Conservation (phyloP, 441 rosid species). For the Populus hybrid region DNA sequence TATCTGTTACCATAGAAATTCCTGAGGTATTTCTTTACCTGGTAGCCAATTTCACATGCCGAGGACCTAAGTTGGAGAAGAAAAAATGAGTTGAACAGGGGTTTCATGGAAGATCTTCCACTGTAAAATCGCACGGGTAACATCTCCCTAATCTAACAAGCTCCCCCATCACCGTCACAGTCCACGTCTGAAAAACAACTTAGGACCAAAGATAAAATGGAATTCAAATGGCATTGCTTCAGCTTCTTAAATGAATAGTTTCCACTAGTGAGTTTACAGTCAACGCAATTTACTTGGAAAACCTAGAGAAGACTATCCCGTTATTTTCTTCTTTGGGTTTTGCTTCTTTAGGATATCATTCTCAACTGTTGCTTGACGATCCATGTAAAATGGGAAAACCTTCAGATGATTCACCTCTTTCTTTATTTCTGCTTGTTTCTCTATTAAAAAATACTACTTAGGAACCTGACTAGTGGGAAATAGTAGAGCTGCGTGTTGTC, state of each 20-base stretch:
- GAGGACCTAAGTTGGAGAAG: not conserved
- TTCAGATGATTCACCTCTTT: not conserved
- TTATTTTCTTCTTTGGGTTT: not conserved
- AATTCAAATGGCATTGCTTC: not conserved
- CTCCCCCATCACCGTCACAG: not conserved
- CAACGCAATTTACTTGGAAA: not conserved
- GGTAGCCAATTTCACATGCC: not conserved
- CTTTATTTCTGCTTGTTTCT: not conserved
- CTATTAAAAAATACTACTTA: not conserved
- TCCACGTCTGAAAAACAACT: not conserved
- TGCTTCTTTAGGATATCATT: not conserved
- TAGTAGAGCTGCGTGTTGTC: not conserved
- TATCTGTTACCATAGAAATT: not conserved
- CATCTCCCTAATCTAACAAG: not conserved
- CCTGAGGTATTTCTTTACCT: not conserved
- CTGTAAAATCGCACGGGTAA: not conserved
- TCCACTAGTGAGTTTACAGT: not conserved
- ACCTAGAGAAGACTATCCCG: not conserved
- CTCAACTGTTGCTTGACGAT: not conserved
- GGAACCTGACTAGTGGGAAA: not conserved
- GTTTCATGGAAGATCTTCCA: not conserved
- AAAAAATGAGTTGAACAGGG: not conserved
- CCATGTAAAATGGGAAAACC: not conserved
- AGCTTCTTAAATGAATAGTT: not conserved
- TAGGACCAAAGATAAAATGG: not conserved